phyloP scores from a whole-genome alignment of 2,329 filamentous ascomycete genomes.

The Conoideocrella luteorostrata region DNA sequence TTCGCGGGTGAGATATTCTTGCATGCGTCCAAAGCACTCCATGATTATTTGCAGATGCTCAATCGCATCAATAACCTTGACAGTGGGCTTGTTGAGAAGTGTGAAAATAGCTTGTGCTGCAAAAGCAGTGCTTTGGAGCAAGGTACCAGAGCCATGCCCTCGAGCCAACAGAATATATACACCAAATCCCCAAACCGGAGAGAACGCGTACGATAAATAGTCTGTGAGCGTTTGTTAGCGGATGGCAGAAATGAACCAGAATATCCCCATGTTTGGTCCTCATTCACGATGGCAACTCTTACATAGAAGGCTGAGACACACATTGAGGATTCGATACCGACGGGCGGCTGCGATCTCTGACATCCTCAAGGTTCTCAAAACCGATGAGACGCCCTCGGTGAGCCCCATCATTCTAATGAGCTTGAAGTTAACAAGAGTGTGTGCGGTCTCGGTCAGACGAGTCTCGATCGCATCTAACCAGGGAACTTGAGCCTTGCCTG shows the following conservation, averaged over 20 bases:
- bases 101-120: conserved; percentile 12
- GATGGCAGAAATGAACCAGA: too few species aligned
- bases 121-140: conserved; percentile 13
- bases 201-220: conserved; percentile 12
- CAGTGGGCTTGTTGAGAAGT: conserved; percentile 13
- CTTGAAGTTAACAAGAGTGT: conserved; percentile 26
- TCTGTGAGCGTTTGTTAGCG: conserved; percentile 3
- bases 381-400: conserved; percentile 23
- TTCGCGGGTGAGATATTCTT: conserved; percentile 12
- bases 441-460: conserved; percentile 15
- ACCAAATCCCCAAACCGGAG: conserved; percentile 14
- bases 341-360: conserved; percentile 27
- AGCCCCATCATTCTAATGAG: conserved; percentile 36
- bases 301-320: conserved; percentile 12
- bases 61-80: conserved; percentile 11
- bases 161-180: conserved; percentile 12
- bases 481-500: conserved; percentile 15
- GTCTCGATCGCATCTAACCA: conserved; percentile 21
- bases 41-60: conserved; percentile 15
- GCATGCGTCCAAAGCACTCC: conserved; percentile 15
- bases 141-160: conserved; percentile 4
- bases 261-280: too few species aligned
- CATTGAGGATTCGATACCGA: conserved; percentile 16
- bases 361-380: conserved; percentile 27
- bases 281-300: conserved; percentile 5